phyloP scores from a whole-genome alignment of 1,284 basidiomycete genomes.

The Ustilago vetiveriae region DNA sequence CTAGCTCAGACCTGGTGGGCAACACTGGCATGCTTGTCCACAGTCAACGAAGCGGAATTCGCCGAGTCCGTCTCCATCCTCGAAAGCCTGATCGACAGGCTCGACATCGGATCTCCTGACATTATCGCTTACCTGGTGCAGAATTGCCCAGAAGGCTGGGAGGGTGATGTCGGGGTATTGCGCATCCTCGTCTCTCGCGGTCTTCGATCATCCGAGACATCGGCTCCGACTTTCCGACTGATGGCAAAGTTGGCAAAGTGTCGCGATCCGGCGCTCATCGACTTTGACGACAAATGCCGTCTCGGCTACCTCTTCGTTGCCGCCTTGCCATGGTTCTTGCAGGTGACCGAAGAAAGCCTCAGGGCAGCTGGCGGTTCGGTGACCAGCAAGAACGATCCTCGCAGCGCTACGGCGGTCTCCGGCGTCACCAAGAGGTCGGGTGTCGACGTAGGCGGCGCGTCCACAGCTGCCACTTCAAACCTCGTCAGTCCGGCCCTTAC shows the following conservation, averaged over 20 bases:
- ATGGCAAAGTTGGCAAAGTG: constrained; percentile 76
- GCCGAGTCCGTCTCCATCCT: constrained; percentile 77
- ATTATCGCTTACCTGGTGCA: constrained; percentile 75
- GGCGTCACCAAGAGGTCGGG: constrained; percentile 11
- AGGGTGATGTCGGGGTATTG: constrained; percentile 73
- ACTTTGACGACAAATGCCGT: constrained; percentile 74
- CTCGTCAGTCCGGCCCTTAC: constrained; percentile 35
- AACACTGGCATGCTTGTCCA: constrained; percentile 81
- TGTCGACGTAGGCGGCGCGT: constrained; percentile 5
- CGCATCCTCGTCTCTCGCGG: constrained; percentile 83
- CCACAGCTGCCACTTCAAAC: not conserved
- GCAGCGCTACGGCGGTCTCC: constrained; percentile 15
- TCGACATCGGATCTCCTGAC: constrained; percentile 78
- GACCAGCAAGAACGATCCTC: constrained; percentile 31
- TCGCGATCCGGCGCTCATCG: constrained; percentile 76
- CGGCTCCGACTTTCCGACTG: constrained; percentile 76
- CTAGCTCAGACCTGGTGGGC: constrained; percentile 90
- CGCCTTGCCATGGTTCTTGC: constrained; percentile 87
- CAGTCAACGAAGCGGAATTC: constrained; percentile 85
- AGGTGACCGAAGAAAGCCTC: constrained; percentile 73
- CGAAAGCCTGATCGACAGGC: constrained; percentile 75
- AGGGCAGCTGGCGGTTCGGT: constrained; percentile 20
- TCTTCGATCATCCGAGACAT: constrained; percentile 80
- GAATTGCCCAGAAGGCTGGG: constrained; percentile 80
- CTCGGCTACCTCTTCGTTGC: constrained; percentile 84